Evolutionary conservation across 768 basidiomycete species (phyloP).

Genomic region (Agaricus sinodeliciosus): DNA sequence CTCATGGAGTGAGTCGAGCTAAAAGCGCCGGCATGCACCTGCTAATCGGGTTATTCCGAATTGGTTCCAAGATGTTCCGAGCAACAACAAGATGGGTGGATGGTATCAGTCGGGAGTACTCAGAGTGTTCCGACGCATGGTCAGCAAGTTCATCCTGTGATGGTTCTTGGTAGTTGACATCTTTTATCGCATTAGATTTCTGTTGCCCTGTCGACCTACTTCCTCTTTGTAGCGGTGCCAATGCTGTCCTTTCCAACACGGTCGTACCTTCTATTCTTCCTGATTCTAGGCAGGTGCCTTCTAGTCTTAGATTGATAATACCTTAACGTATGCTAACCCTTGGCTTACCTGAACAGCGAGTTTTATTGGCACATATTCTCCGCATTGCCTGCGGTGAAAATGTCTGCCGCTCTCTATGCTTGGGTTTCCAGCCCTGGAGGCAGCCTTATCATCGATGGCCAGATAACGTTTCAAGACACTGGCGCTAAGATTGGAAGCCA

Average conservation of each 20-base stretch:
- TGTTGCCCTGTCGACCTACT: slow-evolving; percentile 6
- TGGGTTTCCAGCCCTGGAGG: slow-evolving; percentile 61
- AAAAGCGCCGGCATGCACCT: not conserved
- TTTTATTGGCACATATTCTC: not conserved
- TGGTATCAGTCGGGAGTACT: slow-evolving; percentile 23
- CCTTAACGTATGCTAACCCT: not conserved
- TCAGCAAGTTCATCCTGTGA: slow-evolving; percentile 28
- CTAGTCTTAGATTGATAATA: not conserved
- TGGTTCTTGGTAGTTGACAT: slow-evolving; percentile 24
- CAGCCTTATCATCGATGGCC: slow-evolving; percentile 68
- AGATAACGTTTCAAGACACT: slow-evolving; percentile 37
- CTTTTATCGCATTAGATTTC: not conserved
- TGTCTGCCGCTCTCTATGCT: slow-evolving; percentile 46
- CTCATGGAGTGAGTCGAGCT: slow-evolving; percentile 22
- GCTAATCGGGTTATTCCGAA: slow-evolving; percentile 22
- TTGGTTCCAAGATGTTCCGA: slow-evolving; percentile 20
- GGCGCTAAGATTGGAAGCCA: slow-evolving; percentile 4
- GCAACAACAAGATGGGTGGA: slow-evolving; percentile 27
- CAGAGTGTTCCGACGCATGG: slow-evolving; percentile 27
- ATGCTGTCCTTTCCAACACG: slow-evolving; percentile 48
- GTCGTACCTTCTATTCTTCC: slow-evolving; percentile 50
- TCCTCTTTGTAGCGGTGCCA: slow-evolving; percentile 39
- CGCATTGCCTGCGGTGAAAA: slow-evolving; percentile 2
- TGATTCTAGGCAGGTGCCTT: slow-evolving; percentile 34
- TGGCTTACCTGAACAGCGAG: slow-evolving; percentile 63